Percentiles rank a stretch among this genome's conserved stretches.
phyloP scores from a whole-genome alignment of 495 filamentous ascomycete species.

The Echria macrotheca region DNA sequence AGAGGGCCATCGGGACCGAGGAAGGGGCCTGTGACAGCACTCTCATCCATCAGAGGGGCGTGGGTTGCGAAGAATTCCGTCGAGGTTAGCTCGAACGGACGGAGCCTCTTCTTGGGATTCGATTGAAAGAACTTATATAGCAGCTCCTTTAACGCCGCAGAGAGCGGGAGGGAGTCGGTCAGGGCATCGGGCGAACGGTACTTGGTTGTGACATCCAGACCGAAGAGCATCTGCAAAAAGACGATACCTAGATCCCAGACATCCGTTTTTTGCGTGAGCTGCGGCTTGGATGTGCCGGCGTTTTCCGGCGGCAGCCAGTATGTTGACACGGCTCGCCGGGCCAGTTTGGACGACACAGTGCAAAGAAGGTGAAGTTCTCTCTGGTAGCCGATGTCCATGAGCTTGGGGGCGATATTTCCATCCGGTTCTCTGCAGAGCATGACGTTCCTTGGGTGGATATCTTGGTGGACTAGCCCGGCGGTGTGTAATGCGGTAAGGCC shows the following conservation, averaged over 20 bases:
- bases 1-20: constrained; percentile 33
- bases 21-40: constrained; percentile 32
- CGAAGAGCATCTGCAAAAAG: constrained; percentile 92
- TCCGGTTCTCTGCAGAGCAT: constrained; percentile 57
- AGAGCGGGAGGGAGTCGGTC: constrained; percentile 56
- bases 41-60: constrained; percentile 42
- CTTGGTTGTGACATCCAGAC: constrained; percentile 64
- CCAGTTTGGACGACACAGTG: constrained; percentile 35
- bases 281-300: constrained; percentile 50
- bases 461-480: constrained; percentile 73
- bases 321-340: constrained; percentile 62
- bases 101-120: constrained; percentile 76
- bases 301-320: constrained; percentile 83
- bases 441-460: constrained; percentile 70
- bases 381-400: constrained; percentile 66
- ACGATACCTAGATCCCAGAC: constrained; percentile 91
- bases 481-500: constrained; percentile 81
- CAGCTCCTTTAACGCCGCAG: constrained; percentile 70
- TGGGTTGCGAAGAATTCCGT: constrained; percentile 76
- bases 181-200: constrained; percentile 73
- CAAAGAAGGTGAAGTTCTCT: constrained; percentile 54
- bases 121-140: constrained; percentile 74
- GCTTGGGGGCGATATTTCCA: constrained; percentile 57
- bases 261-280: constrained; percentile 75
- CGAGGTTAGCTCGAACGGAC: constrained; percentile 82